phyloP scores from a whole-genome alignment of 1,284 basidiomycete species.

The Puccinia hordei region DNA sequence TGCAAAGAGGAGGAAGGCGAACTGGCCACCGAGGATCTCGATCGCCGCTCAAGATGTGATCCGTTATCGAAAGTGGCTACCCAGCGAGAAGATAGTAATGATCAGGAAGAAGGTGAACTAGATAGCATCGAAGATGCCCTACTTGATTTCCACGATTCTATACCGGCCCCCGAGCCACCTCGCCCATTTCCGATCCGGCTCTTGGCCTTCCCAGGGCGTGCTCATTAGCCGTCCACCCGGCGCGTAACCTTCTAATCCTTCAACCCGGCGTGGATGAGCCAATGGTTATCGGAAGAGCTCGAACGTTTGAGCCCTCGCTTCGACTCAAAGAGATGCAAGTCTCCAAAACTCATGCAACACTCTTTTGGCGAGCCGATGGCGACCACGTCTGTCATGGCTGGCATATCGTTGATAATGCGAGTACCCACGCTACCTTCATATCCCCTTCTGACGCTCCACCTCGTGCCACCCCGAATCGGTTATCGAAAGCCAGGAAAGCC shows the following conservation, averaged over 20 bases:
- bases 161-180: slow-evolving; percentile 20
- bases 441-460: neutral
- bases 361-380: slow-evolving; percentile 4
- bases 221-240: neutral
- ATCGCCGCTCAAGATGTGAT: neutral
- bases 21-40: neutral
- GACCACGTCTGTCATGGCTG: slow-evolving; percentile 13
- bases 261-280: slow-evolving; percentile 31
- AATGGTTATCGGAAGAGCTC: slow-evolving; percentile 33
- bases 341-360: slow-evolving; percentile 38
- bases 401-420: slow-evolving; percentile 43
- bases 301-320: slow-evolving; percentile 28
- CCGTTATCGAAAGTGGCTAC: neutral
- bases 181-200: slow-evolving; percentile 20
- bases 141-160: slow-evolving; percentile 22
- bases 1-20: slow-evolving; percentile 21
- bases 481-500: slow-evolving; percentile 30
- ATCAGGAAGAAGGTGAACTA: slow-evolving; percentile 23
- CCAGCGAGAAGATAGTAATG: neutral
- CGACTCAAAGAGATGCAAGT: slow-evolving; percentile 48
- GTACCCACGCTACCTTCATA: slow-evolving; percentile 42
- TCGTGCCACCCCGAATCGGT: neutral
- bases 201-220: neutral
- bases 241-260: slow-evolving; percentile 9
- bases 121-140: slow-evolving; percentile 21